Base-by-base conservation (phyloP, 2,329 filamentous ascomycete genomes). In the Aspergillus melleus region DNA sequence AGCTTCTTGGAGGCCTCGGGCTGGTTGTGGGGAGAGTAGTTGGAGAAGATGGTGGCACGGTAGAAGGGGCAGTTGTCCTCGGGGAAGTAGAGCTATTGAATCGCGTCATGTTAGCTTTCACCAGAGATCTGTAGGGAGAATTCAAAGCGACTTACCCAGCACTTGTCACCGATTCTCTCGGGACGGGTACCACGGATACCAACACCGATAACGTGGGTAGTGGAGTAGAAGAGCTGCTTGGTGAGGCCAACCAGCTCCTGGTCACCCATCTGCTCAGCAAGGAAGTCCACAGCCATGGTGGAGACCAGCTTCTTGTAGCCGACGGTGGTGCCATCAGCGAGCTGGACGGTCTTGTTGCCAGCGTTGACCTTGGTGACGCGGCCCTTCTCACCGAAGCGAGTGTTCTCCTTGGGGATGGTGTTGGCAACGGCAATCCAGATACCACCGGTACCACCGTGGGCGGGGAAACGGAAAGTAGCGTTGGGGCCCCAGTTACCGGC, bases 51-150 rank as follows among this genome's bases (percentile, higher is more conserved):
- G 74, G 95, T 99, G 74, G 95, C 95, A 70, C 95, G 91, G 86
- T 99, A 99, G 86, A 99, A 99, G 76, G 92, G 92, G 84, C 92
- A 97, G 86, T 99, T 90, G 79, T 96, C 90, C 80, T 99, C 95
- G 64, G 95, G 95, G 88, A 98, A 99, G 87, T 99, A 99, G 67
- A 99, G 84, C 88, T 89, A 52, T 12, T 47, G 12, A 11, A 39
- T 42, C 22, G 9, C 42, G 30, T 42, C 1, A n/a, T 11, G 54
- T 58, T 44, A 54, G 50, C 44, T 16, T 30, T 8, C 22, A 11
- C 11, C 19, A 10, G 4, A 29, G 12, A 14, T 9, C 11, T 26
- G 22, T 14, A 22, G 19, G 10, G 30, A 19, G 22, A 24, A 46
- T n/a, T 6, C 6, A 36, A 42, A 42, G 36, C 3, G 30, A 74